phyloP scores from a whole-genome alignment of 192 early-diverging fungal species.

The Gigaspora rosea region DNA sequence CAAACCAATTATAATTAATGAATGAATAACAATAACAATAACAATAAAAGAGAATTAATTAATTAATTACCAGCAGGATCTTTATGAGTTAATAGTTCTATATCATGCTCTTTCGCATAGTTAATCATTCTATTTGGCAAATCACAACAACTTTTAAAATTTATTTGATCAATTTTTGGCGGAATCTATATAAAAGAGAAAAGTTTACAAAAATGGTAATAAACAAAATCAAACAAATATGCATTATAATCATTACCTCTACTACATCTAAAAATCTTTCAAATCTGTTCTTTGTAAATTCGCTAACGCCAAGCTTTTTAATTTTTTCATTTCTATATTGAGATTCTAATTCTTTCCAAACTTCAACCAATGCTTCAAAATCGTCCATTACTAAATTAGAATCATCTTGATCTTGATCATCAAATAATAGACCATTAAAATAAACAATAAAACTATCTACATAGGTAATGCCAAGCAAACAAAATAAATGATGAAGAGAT shows the following conservation, averaged over 20 bases:
- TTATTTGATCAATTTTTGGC: neutral
- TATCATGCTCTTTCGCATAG: neutral
- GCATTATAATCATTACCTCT: neutral
- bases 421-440: constrained; percentile 2
- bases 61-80: neutral
- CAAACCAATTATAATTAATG: too few species aligned
- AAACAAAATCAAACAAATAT: neutral
- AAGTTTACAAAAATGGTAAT: neutral
- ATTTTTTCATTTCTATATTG: neutral
- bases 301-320: constrained; percentile 1
- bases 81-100: neutral
- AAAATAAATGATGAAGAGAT: neutral
- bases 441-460: constrained; percentile 3
- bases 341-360: constrained; percentile 6
- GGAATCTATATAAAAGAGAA: neutral
- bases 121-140: neutral
- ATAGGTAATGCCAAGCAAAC: neutral
- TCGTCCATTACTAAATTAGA: neutral
- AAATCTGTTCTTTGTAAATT: constrained; percentile 2
- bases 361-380: neutral
- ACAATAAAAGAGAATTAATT: neutral
- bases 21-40: too few species aligned
- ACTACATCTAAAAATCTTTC: neutral
- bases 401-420: neutral
- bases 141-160: neutral